Evolutionary conservation across 2,329 filamentous ascomycete genomes (phyloP).

Genomic region (Pezicula rhizophila): DNA sequence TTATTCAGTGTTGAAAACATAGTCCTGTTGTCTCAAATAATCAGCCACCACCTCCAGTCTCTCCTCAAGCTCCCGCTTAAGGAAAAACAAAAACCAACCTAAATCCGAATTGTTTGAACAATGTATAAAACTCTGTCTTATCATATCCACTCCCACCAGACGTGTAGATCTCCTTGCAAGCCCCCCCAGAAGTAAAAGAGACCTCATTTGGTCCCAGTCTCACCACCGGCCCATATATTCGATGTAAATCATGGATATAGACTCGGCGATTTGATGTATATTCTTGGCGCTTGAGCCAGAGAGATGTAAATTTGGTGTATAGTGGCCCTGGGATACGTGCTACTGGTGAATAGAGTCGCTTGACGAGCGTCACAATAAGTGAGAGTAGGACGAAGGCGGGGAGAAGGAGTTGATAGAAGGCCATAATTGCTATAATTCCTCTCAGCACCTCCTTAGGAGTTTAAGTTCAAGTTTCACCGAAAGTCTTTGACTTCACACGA

Average conservation of each 20-base stretch:
- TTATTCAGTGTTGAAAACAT: conserved; percentile 32
- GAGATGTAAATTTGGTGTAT: conserved; percentile 13
- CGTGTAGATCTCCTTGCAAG: conserved; percentile 58
- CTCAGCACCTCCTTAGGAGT: no score
- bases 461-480: no score
- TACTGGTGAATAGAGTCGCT: conserved; percentile 12
- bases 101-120: conserved; percentile 52
- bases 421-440: not conserved
- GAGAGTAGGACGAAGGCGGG: not conserved
- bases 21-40: conserved; percentile 20
- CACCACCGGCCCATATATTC: conserved; percentile 49
- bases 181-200: conserved; percentile 49
- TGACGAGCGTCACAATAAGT: not conserved
- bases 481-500: no score
- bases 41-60: not conserved
- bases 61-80: not conserved
- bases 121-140: conserved; percentile 58
- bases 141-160: conserved; percentile 57
- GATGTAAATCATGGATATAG: conserved; percentile 51
- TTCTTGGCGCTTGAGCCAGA: conserved; percentile 35
- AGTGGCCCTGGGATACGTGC: conserved; percentile 20
- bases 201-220: conserved; percentile 53
- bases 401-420: not conserved
- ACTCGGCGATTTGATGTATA: conserved; percentile 44
- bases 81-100: conserved; percentile 32